These are phyloP conservation scores for Neofusicoccum laricinum DNA, from an alignment of 2,329 filamentous ascomycete species.

Conservation along the genomic window DNA sequence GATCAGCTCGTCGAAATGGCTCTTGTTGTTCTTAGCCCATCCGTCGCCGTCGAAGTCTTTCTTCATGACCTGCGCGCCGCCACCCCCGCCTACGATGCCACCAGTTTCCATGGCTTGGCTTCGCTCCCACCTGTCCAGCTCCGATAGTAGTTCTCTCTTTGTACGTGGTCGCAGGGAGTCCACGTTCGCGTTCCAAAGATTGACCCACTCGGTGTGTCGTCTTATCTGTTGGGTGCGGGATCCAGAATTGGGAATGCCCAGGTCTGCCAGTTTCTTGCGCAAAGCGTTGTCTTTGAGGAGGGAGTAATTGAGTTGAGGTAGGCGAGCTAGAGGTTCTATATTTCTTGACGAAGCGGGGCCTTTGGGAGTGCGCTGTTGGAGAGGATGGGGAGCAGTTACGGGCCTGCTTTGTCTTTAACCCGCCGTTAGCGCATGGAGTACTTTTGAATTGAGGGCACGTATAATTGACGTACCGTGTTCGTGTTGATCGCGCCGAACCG, in stretches of 20 bases:
- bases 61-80: constrained; percentile 60
- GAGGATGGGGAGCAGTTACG: constrained; percentile 17
- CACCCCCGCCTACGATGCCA: constrained; percentile 35
- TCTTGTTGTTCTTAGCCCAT: constrained; percentile 71
- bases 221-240: constrained; percentile 67
- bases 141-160: constrained; percentile 69
- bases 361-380: constrained; percentile 22
- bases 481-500: constrained; percentile 23
- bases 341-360: constrained; percentile 28
- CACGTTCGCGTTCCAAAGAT: constrained; percentile 95
- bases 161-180: constrained; percentile 72
- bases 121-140: constrained; percentile 83
- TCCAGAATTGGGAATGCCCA: constrained; percentile 73
- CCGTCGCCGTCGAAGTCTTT: constrained; percentile 83
- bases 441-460: neutral
- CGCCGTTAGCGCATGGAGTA: neutral
- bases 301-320: constrained; percentile 82
- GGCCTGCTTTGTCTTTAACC: neutral
- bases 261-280: constrained; percentile 75
- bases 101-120: constrained; percentile 62
- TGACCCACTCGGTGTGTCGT: constrained; percentile 90
- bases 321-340: constrained; percentile 27
- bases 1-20: constrained; percentile 77
- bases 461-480: constrained; percentile 26
- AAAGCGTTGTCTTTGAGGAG: constrained; percentile 77